Evolutionary conservation across 1,284 basidiomycete species (phyloP), one percentile per base, ranked within the genome.

Genomic region (Rhodotorula sp.): DNA sequence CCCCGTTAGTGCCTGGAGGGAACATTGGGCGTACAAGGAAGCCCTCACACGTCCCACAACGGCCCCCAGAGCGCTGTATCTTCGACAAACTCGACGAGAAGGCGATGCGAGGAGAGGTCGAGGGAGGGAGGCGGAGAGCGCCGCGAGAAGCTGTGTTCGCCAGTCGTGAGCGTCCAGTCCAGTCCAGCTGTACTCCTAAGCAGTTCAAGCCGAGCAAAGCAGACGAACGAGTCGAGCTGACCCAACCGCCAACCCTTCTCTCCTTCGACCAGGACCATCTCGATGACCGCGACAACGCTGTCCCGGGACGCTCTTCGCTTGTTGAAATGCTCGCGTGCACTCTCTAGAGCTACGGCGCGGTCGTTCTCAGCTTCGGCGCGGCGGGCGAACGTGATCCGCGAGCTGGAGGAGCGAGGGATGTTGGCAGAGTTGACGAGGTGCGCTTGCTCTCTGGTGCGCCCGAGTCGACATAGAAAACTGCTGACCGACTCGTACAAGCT

Each of bases 381-480:
- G 8, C 36, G 60, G 1, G 51, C 20, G 24, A 78, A 77, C 64
- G 79, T 83, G 22, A 67, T 83, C 11, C 72, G 78, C 27, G 81
- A 82, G 71, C 79, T 84, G 30, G 79, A 82, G 48, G 63, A 70
- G 15, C 77, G 83, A 56, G 82, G 83, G 9, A 81, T 83, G 66
- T 75, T 84, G 46, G 78, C 80, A 9, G 81, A 81, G 32, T 58
- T 81, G 20, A 83, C 83, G 32, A 82, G 80, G 83, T 82, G 57
- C 61, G 78, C 49, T 60, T 7, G 2, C 3, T 13, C 5, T 24
- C 53, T 22, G 19, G 6, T 7, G 4, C 6, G n/a, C 24, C 1
- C n/a, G 27, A 0, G 39, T 44, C 39, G 39, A 44, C 39, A 17
- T 17, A 29, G 15, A 44, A 49, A 32, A 13, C 15, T 7, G 32